These are phyloP conservation scores for Talaromyces sp. DNA, from an alignment of 2,329 filamentous ascomycete species.

Conservation along the genomic window DNA sequence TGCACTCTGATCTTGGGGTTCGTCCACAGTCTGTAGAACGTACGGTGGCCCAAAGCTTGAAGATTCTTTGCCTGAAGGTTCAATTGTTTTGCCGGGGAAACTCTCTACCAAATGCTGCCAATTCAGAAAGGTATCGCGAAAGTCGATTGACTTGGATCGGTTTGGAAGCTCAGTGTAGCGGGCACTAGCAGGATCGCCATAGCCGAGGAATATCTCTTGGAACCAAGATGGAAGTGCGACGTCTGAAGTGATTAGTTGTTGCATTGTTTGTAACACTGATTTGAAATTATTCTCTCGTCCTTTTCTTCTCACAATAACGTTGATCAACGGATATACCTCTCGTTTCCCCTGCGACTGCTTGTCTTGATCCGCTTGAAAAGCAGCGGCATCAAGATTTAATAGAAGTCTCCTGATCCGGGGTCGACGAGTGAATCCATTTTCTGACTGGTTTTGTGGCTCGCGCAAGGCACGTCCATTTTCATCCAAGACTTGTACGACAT, in stretches of 20 bases:
- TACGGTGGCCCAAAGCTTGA: slow-evolving; percentile 83
- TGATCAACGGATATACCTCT: slow-evolving; percentile 78
- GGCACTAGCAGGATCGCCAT: slow-evolving; percentile 84
- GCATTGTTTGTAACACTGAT: slow-evolving; percentile 85
- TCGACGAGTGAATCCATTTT: slow-evolving; percentile 57
- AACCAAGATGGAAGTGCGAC: slow-evolving; percentile 85
- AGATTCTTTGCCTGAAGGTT: slow-evolving; percentile 66
- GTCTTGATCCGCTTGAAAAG: slow-evolving; percentile 73
- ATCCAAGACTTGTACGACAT: slow-evolving; percentile 79
- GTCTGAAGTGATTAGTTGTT: slow-evolving; percentile 75
- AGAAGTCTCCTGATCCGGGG: slow-evolving; percentile 65
- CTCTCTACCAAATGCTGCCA: slow-evolving; percentile 92
- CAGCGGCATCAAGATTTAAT: slow-evolving; percentile 71
- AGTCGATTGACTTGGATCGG: slow-evolving; percentile 73
- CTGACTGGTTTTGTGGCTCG: slow-evolving; percentile 50
- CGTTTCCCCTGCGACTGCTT: slow-evolving; percentile 60
- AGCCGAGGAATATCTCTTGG: slow-evolving; percentile 95
- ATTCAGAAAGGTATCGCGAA: slow-evolving; percentile 88
- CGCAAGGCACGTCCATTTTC: slow-evolving; percentile 72
- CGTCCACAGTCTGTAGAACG: slow-evolving; percentile 64
- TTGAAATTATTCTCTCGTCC: slow-evolving; percentile 97
- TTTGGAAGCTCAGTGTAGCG: slow-evolving; percentile 78
- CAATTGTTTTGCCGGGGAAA: slow-evolving; percentile 78
- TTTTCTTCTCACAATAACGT: slow-evolving; percentile 75
- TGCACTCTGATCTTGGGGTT: slow-evolving; percentile 45